Evolutionary conservation across 805 yeast species (phyloP), one percentile per base, ranked within the genome.

Genomic region (Wickerhamiella sergipiensis): DNA sequence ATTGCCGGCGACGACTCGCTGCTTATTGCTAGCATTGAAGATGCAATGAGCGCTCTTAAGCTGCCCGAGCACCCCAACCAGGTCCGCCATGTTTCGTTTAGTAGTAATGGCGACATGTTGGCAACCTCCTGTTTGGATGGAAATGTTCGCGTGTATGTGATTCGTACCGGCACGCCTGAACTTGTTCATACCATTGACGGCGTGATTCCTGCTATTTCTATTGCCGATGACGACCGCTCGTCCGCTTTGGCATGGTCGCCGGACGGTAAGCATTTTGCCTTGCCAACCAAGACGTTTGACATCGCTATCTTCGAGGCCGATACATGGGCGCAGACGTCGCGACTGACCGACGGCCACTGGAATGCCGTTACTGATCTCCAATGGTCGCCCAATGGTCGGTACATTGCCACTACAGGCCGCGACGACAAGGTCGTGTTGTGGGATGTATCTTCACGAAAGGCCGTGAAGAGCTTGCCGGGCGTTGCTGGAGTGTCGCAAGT

Each of bases 231-330:
- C 40, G 71, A 70, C 59, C 61, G 76, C 1, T 67, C 80, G 23
- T 73, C 85, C 0, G 74, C 74, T 43, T 73, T 79, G 1, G 76
- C 75, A 38, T 87, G 95, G 95, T 77, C 79, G 51, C 77, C 83
- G 1, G 71, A 74, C 49, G 95, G 95, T 17, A 76, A 76, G 49
- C 64, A 70, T n/a, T 69, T 87, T 46, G 86, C 88, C 1, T 60
- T 85, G 18, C 88, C 95, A 1, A 69, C 82, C 6, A 67, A 70
- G 38, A 67, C 63, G 9, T 59, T 60, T 31, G 64, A 61, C 15
- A 52, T 67, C 18, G 62, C 60, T 2, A 53, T 68, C 2, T 55
- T 60, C 39, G 51, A 63, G 19, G 45, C 61, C 3, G 56, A 55
- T 29, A 51, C 57, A 29, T 62, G 67, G 65, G 46, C 52, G 15